phyloP scores from a whole-genome alignment of 495 filamentous ascomycete genomes.

The Apiosordaria backusii region DNA sequence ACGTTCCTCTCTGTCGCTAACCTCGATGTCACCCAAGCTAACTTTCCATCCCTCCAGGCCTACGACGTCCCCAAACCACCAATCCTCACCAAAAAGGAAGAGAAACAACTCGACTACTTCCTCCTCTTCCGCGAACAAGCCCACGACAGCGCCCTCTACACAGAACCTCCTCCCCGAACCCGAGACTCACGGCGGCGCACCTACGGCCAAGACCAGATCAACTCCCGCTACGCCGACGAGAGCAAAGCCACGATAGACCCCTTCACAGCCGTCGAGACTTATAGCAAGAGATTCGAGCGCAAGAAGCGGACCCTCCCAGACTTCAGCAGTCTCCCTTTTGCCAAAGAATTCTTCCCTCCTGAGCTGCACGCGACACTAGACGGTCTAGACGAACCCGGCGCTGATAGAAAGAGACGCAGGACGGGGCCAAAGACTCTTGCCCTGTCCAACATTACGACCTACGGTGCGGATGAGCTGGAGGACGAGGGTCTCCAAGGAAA shows the following conservation, averaged over 20 bases:
- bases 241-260: slow-evolving; percentile 49
- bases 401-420: slow-evolving; percentile 32
- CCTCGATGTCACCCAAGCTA: background rate
- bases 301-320: slow-evolving; percentile 47
- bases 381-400: slow-evolving; percentile 33
- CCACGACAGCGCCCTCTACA: slow-evolving; percentile 50
- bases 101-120: slow-evolving; percentile 43
- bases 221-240: slow-evolving; percentile 46
- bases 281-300: slow-evolving; percentile 45
- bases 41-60: slow-evolving; percentile 20
- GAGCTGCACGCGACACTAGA: slow-evolving; percentile 52
- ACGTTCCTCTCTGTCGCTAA: slow-evolving; percentile 1
- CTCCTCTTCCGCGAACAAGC: slow-evolving; percentile 46
- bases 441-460: slow-evolving; percentile 31
- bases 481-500: slow-evolving; percentile 15
- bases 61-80: slow-evolving; percentile 42
- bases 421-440: slow-evolving; percentile 29
- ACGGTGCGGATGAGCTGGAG: slow-evolving; percentile 33
- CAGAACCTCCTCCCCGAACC: slow-evolving; percentile 12
- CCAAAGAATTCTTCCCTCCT: slow-evolving; percentile 48
- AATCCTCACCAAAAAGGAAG: slow-evolving; percentile 38
- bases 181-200: slow-evolving; percentile 31
- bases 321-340: slow-evolving; percentile 40
- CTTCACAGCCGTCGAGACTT: slow-evolving; percentile 49
- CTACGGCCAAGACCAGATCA: slow-evolving; percentile 50